A percentile compares a stretch with the other conserved stretches of the same genome.
phyloP scores from a whole-genome alignment of 2,329 filamentous ascomycete genomes.

The Tolypocladium paradoxum region DNA sequence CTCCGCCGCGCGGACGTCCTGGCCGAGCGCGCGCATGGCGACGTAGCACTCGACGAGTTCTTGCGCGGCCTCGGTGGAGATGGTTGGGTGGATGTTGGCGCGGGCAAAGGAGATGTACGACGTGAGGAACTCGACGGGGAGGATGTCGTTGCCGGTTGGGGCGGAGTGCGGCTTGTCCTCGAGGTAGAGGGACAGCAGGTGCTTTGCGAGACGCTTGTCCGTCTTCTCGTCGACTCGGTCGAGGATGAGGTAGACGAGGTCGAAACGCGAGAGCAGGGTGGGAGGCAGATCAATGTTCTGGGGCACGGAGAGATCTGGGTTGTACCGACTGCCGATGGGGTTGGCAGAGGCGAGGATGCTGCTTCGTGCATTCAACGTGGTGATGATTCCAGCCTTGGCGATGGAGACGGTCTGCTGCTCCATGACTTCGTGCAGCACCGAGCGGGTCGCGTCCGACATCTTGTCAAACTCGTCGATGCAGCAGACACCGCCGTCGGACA shows the following conservation, averaged over 20 bases:
- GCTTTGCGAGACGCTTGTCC: slow-evolving; percentile 80
- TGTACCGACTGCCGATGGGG: slow-evolving; percentile 96
- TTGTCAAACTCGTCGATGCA: slow-evolving; percentile 83
- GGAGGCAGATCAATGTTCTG: slow-evolving; percentile 97
- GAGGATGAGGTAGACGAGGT: slow-evolving; percentile 91
- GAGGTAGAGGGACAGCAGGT: slow-evolving; percentile 91
- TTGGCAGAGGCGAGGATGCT: slow-evolving; percentile 96
- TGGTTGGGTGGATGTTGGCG: slow-evolving; percentile 68
- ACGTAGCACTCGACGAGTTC: slow-evolving; percentile 84
- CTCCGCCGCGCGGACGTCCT: slow-evolving; percentile 76
- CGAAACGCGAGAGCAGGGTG: slow-evolving; percentile 89
- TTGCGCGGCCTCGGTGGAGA: slow-evolving; percentile 69
- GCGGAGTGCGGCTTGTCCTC: slow-evolving; percentile 90
- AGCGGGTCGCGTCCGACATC: slow-evolving; percentile 70
- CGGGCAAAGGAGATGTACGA: slow-evolving; percentile 96
- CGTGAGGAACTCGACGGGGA: slow-evolving; percentile 91
- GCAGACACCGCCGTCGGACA: slow-evolving; percentile 74
- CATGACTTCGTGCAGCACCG: slow-evolving; percentile 80
- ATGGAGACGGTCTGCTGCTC: slow-evolving; percentile 80
- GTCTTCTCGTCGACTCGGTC: slow-evolving; percentile 86
- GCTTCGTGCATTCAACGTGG: slow-evolving; percentile 88
- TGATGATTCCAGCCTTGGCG: slow-evolving; percentile 89
- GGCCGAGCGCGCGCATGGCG: slow-evolving; percentile 86
- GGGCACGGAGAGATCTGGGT: slow-evolving; percentile 86
- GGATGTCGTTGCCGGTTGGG: slow-evolving; percentile 59